These are phyloP conservation scores for Aspergillus floridensis DNA, from an alignment of 2,329 filamentous ascomycete species.

Conservation along the genomic window DNA sequence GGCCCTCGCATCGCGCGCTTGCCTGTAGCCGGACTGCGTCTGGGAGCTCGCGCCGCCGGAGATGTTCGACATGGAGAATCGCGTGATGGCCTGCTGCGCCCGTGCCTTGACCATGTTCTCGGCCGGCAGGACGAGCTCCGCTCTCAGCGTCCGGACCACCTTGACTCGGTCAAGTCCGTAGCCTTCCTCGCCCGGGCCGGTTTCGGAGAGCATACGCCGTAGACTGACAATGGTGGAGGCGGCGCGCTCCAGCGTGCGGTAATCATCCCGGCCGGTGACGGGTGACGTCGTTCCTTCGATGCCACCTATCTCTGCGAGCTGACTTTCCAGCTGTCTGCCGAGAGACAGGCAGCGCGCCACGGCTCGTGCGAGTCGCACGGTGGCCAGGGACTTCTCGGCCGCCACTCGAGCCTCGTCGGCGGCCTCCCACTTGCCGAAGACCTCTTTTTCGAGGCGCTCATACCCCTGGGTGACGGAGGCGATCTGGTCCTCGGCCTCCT, in stretches of 20 bases:
- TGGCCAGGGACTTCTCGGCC: conserved; percentile 75
- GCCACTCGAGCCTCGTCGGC: conserved; percentile 79
- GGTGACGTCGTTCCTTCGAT: conserved; percentile 32
- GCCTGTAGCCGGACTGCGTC: conserved; percentile 52
- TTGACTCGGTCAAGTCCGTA: conserved; percentile 72
- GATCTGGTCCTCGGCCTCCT: conserved; percentile 76
- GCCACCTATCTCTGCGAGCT: conserved; percentile 43
- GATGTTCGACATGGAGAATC: conserved; percentile 71
- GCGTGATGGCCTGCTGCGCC: conserved; percentile 75
- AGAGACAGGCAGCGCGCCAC: conserved; percentile 77
- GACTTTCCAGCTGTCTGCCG: conserved; percentile 81
- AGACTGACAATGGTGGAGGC: conserved; percentile 75
- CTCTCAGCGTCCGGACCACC: conserved; percentile 68
- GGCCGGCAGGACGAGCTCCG: conserved; percentile 65
- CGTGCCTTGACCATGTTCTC: conserved; percentile 71
- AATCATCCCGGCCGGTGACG: conserved; percentile 60
- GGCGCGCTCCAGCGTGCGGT: conserved; percentile 76
- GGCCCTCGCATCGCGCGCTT: conserved; percentile 71
- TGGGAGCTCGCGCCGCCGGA: conserved; percentile 31
- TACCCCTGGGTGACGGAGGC: conserved; percentile 80
- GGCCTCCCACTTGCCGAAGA: conserved; percentile 78
- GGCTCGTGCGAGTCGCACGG: conserved; percentile 71
- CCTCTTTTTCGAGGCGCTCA: conserved; percentile 78
- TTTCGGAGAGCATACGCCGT: conserved; percentile 67
- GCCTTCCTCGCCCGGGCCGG: conserved; percentile 70